Evolutionary conservation across 371 early-diverging fungal species (phyloP).

Genomic region (Phascolomyces articulosus): DNA sequence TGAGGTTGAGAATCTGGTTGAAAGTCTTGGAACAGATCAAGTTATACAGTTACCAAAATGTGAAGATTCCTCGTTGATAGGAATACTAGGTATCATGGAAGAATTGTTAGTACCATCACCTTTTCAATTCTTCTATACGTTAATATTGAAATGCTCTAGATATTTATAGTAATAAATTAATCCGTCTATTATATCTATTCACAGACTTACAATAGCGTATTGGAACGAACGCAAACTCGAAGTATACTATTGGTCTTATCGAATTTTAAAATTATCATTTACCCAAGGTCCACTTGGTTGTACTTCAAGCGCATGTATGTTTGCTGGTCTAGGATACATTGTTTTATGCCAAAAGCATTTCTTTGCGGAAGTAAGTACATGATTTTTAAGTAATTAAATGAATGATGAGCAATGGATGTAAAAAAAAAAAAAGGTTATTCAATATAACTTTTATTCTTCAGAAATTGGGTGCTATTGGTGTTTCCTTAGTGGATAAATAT

Average conservation of each 20-base stretch:
- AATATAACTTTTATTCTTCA: background rate
- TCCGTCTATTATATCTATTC: too few species aligned
- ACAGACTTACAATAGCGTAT: slow-evolving; percentile 31
- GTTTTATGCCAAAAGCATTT: slow-evolving; percentile 25
- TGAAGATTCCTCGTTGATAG: slow-evolving; percentile 25
- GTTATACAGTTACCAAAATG: slow-evolving; percentile 27
- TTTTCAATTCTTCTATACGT: too few species aligned
- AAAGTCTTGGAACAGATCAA: slow-evolving; percentile 21
- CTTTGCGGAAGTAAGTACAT: slow-evolving; percentile 29
- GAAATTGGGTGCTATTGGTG: slow-evolving; percentile 38
- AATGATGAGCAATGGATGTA: too few species aligned
- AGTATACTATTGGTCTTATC: slow-evolving; percentile 37
- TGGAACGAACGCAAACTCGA: slow-evolving; percentile 36
- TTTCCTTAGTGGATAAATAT: slow-evolving; percentile 26
- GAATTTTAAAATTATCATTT: slow-evolving; percentile 30
- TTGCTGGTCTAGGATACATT: slow-evolving; percentile 31
- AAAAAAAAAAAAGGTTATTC: too few species aligned
- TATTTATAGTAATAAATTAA: too few species aligned
- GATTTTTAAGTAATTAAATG: too few species aligned
- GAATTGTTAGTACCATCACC: slow-evolving; percentile 43
- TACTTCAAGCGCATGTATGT: slow-evolving; percentile 30
- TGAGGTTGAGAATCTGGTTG: slow-evolving; percentile 16
- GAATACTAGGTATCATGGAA: slow-evolving; percentile 37
- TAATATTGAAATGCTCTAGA: too few species aligned
- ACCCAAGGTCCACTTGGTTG: slow-evolving; percentile 21